Base-by-base conservation (phyloP, 306 rosid genomes). In the Arachis stenosperma region DNA sequence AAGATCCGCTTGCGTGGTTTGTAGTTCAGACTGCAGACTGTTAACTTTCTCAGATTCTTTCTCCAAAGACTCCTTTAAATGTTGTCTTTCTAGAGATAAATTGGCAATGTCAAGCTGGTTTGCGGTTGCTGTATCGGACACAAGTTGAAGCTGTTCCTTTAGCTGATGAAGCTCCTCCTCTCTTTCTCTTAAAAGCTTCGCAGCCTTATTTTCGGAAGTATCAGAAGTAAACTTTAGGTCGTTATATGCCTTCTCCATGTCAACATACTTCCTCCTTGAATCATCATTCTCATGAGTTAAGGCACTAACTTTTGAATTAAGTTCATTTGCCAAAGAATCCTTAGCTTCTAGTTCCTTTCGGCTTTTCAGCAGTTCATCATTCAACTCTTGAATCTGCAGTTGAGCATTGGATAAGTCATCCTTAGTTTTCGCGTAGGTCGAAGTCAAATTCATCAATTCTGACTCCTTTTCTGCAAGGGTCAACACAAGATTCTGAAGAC, bases 381-480 rank as follows among this genome's bases (percentile, higher is more conserved):
- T 88, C 82, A 91, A 69, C 75, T 80, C 72, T 78, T 80, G 88
- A 80, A 87, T 80, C 76, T 83, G 93, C 68, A 86, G 79, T 46
- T 29, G 75, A 13, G 79, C 81, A 80, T 69, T 74, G 66, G 70
- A 79, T 36, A 88, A 77, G 33, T 88, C 90, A 47, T 85, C 87
- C 73, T 76, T 87, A 37, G 84, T 73, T 79, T 86, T 81, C 69
- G 81, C 71, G 75, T 81, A 75, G 50, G 81, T 61, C 61, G 84
- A 61, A 51, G 71, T 71, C 86, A 94, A 76, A 74, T 85, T 86
- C 69, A 70, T 82, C 84, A 91, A 81, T 77, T 87, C 89, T 65
- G 79, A 60, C 69, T 89, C 98, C 83, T 82, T 94, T 63, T 80
- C 89, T 67, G 90, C 82, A 67, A 94, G 87, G 54, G 84, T 83